phyloP scores from a whole-genome alignment of 352 stramenopile genomes.

The Phytopythium montanum region DNA sequence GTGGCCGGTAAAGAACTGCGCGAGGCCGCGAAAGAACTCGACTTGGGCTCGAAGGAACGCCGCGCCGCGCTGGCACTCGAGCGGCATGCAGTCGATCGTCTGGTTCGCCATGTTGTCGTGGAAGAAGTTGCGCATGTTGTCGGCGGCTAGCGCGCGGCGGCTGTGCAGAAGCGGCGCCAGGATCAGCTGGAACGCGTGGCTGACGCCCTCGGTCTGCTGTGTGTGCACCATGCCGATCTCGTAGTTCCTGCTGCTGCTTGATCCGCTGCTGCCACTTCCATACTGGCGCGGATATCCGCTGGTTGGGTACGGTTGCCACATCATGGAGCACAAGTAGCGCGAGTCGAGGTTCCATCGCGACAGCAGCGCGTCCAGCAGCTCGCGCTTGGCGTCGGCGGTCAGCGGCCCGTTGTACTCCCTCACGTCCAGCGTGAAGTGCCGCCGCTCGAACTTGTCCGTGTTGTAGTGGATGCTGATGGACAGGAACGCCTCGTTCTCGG shows the following conservation, averaged over 20 bases:
- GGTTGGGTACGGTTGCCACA: conserved; percentile 40
- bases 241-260: conserved; percentile 1
- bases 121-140: conserved; percentile 37
- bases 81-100: conserved; percentile 25
- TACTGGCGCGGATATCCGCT: background rate
- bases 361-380: conserved; percentile 38
- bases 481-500: conserved; percentile 40
- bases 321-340: conserved; percentile 38
- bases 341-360: conserved; percentile 43
- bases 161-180: conserved; percentile 35
- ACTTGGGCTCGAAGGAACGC: conserved; percentile 33
- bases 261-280: background rate
- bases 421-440: conserved; percentile 46
- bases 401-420: conserved; percentile 36
- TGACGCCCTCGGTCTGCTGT: conserved; percentile 34
- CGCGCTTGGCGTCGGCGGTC: conserved; percentile 34
- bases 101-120: conserved; percentile 44
- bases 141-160: conserved; percentile 25
- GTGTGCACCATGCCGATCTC: conserved; percentile 20
- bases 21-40: conserved; percentile 32
- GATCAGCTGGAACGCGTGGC: conserved; percentile 41
- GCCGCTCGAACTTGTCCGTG: conserved; percentile 34
- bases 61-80: conserved; percentile 30
- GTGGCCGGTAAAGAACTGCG: conserved; percentile 44
- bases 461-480: conserved; percentile 45